These are phyloP conservation scores for Kluyveromyces nonfermentans DNA, from an alignment of 805 yeast genomes.

Conservation along the genomic window DNA sequence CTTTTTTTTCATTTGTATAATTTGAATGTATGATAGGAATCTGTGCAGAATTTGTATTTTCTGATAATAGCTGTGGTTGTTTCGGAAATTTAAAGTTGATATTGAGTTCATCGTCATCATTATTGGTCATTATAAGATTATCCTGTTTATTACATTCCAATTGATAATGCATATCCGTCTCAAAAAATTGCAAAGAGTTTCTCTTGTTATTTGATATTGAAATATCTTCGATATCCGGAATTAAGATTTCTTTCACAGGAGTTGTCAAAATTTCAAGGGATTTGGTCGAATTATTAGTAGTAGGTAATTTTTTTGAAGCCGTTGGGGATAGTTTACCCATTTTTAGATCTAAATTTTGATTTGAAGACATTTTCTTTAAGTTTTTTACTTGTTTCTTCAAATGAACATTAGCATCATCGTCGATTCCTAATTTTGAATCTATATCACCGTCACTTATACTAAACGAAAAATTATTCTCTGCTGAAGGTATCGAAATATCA, in stretches of 20 bases:
- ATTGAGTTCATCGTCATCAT: constrained; percentile 11
- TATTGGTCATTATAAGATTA: neutral
- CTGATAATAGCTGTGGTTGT: too few relatives aligned
- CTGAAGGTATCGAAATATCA: constrained; percentile 22
- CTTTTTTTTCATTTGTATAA: constrained; percentile 2
- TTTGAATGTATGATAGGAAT: constrained; percentile 1
- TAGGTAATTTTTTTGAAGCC: neutral
- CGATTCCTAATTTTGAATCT: constrained; percentile 23
- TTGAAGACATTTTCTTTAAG: constrained; percentile 8
- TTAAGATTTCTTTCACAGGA: constrained; percentile 20
- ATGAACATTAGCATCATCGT: constrained; percentile 26
- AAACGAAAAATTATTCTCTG: constrained; percentile 22
- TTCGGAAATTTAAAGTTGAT: constrained; percentile 20
- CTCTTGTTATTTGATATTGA: constrained; percentile 11
- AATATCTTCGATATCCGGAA: constrained; percentile 19
- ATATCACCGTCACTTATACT: constrained; percentile 11
- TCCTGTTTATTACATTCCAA: neutral
- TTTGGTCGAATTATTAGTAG: neutral
- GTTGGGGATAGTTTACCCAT: neutral
- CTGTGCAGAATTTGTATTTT: constrained; percentile 14
- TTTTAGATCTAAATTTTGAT: neutral
- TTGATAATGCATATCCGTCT: constrained; percentile 6
- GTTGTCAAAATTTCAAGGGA: constrained; percentile 20
- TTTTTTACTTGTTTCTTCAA: constrained; percentile 23
- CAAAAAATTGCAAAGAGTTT: constrained; percentile 20